phyloP scores from a whole-genome alignment of 148 eudicot genomes.

The Cornus suecica region DNA sequence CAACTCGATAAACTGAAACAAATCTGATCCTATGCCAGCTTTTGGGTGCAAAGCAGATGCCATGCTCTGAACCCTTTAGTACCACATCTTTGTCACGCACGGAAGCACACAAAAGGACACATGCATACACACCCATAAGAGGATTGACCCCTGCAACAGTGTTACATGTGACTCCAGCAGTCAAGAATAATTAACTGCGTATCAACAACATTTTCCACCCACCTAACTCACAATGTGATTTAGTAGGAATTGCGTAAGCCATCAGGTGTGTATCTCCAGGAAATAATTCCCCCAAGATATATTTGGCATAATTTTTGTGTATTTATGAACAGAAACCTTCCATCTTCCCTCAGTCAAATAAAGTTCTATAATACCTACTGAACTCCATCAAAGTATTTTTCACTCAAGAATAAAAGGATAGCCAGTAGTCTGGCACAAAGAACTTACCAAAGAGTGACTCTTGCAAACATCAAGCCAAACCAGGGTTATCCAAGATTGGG shows the following conservation, averaged over 20 bases:
- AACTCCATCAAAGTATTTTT: neutral
- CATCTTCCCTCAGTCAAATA: neutral
- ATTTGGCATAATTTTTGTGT: too few species aligned
- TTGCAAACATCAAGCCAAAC: neutral
- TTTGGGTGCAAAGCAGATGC: neutral
- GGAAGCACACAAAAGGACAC: too few species aligned
- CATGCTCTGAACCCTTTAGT: neutral
- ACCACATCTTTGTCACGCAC: neutral
- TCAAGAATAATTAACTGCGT: neutral
- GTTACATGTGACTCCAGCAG: too few species aligned
- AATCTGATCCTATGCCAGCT: neutral
- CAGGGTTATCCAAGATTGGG: neutral
- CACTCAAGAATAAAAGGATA: too few species aligned
- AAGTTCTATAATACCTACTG: neutral
- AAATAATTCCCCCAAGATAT: too few species aligned
- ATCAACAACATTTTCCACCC: neutral
- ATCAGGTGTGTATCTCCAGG: too few species aligned
- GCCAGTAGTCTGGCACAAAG: neutral
- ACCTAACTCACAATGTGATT: neutral
- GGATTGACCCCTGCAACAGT: too few species aligned
- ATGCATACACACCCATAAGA: too few species aligned
- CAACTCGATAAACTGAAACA: neutral
- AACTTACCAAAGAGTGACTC: neutral
- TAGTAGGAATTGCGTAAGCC: neutral
- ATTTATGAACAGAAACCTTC: neutral